Base-by-base conservation (phyloP, 371 early-diverging fungal species). In the Vairimorpha ceranae region DNA sequence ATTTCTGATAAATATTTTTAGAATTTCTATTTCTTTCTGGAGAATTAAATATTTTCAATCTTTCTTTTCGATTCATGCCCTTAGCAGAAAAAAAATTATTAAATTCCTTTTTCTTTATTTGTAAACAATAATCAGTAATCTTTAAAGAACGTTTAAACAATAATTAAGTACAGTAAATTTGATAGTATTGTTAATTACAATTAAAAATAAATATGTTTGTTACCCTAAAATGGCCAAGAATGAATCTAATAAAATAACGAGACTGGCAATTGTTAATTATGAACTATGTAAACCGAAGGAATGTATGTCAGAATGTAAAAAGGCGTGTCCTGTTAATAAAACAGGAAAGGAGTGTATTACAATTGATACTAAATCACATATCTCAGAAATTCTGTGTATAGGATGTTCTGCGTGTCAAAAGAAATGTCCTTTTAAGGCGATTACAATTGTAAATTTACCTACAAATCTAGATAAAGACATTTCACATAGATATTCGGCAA, bases 201-300 rank as follows among this genome's bases (percentile, higher is more conserved):
- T n/a, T n/a, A n/a, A n/a, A n/a, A n/a, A n/a, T n/a, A n/a, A n/a
- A n/a, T n/a, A n/a, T n/a, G n/a, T n/a, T n/a, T n/a, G n/a, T n/a
- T n/a, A n/a, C n/a, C 29, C 70, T 27, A 2, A 8, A 27, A 77
- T 77, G 77, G 72, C 77, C 1, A 78, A 78, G 70, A 71, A 75
- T 64, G 66, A 66, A 78, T n/a, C 77, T 76, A 46, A 88, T 88
- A 70, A 88, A 88, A 74, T 86, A 89, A 90, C 91, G 21, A 89
- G 94, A 86, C 89, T 93, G 78, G 99, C 99, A 77, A 93, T 98
- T 83, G 91, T 98, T 84, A 89, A 86, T 77, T 81, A 86, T 45
- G 99, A 98, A 88, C 92, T 91, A 85, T 98, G 99, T 87, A 94
- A 94, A 84, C 99, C 99, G 48, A 93, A 94, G 86, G 92, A 96